Base-by-base conservation (phyloP, 1,284 basidiomycete species). In the Rhodotorula sp. region DNA sequence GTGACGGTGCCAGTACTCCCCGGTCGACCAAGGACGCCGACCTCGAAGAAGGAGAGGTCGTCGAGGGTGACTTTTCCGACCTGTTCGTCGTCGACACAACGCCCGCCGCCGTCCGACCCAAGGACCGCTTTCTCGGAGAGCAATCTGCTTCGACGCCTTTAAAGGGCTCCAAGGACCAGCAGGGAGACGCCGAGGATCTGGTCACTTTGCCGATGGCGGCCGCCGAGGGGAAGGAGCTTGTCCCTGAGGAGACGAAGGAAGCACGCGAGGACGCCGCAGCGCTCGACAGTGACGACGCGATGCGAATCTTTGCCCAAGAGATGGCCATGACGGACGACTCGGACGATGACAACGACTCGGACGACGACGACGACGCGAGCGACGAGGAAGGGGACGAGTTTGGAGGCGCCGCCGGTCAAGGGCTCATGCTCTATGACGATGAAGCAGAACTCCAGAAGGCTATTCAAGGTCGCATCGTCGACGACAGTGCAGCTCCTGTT, bases 41-140 rank as follows among this genome's bases (percentile, higher is more conserved):
- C 12, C 28, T 64, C 3, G 74, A 76, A 48, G 72, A 74, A 26
- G 72, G 72, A 26, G 66, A 74, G 56, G 61, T 71, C 50, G 71
- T 72, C 54, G 71, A 74, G 59, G 72, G 72, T 19, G 67, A 73
- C 60, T 72, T 72, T 38, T 52, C 48, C 23, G 69, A 67, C 61
- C 57, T 76, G 12, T 73, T 76, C 58, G 61, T 76, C 60, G 60
- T 74, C 66, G 74, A 76, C 21, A 69, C 70, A 14, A 69, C 71
- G 28, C 74, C 74, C 0, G 60, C 69, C 1, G 72, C 66, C 16
- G 70, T 76, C 14, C 34, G 47, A 38, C 54, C 54, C 7, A 60
- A 71, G 58, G 47, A 64, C 23, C 45, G 38, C 21, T 73, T 56
- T 55, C 63, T 65, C 7, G 28, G n/a, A 5, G 26, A 12, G 54